These are phyloP conservation scores for Clonostachys sp. DNA, from an alignment of 2,329 filamentous ascomycete genomes.

Conservation along the genomic window DNA sequence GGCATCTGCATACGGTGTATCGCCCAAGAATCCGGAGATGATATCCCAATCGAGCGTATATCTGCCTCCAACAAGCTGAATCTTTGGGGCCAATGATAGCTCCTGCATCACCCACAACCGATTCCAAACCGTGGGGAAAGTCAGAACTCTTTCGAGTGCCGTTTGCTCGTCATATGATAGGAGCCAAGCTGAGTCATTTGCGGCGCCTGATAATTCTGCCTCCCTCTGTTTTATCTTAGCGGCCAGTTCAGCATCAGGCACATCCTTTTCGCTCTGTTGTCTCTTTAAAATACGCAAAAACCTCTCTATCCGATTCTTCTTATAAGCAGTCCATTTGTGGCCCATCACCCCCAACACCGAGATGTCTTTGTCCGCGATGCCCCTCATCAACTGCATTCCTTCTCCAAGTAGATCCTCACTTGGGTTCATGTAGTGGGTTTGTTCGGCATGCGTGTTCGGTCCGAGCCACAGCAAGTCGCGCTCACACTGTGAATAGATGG, in stretches of 20 bases:
- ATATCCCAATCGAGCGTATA: constrained; percentile 1
- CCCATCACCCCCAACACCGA: background rate
- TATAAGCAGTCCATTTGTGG: background rate
- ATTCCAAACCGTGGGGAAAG: background rate
- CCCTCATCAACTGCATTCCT: background rate
- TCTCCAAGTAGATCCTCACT: background rate
- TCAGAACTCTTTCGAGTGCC: background rate
- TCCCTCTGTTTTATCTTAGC: background rate
- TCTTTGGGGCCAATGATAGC: background rate
- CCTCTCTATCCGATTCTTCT: too few relatives aligned
- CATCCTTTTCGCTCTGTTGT: background rate
- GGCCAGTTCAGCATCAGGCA: background rate
- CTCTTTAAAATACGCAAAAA: too few relatives aligned
- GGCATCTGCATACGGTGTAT: constrained; percentile 1
- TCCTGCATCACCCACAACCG: background rate
- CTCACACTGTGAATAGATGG: background rate
- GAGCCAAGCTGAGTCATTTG: background rate
- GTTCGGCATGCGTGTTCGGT: background rate
- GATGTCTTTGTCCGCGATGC: background rate
- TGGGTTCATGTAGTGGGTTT: background rate
- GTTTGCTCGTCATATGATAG: background rate
- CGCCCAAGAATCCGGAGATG: background rate
- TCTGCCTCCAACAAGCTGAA: constrained; percentile 1
- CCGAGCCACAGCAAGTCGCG: background rate
- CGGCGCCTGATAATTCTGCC: too few relatives aligned